Evolutionary conservation across 192 early-diverging fungal genomes (phyloP).

Genomic region (Coemansia nantahalensis): DNA sequence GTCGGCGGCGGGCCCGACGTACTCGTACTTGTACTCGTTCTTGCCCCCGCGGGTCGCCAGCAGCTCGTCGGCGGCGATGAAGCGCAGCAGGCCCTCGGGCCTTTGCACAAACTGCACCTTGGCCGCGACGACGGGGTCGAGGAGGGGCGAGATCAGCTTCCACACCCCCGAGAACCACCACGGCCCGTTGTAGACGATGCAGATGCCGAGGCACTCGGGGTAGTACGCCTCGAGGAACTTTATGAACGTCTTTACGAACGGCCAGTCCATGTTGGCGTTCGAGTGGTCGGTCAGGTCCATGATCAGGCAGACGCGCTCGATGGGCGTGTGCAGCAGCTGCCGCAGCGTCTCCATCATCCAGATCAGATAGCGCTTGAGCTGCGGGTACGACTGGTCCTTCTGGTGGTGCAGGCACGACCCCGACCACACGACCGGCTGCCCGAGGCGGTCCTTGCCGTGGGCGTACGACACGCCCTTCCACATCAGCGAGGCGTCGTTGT

Average conservation of each 20-base stretch:
- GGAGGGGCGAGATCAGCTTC: constrained; percentile 78
- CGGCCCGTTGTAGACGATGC: constrained; percentile 85
- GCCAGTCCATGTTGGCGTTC: constrained; percentile 77
- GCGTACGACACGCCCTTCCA: constrained; percentile 61
- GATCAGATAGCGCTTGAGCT: constrained; percentile 64
- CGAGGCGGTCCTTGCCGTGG: constrained; percentile 55
- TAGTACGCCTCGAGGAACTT: constrained; percentile 87
- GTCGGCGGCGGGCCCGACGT: constrained; percentile 47
- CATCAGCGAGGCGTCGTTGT: constrained; percentile 55
- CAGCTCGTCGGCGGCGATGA: constrained; percentile 63
- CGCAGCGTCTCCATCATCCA: constrained; percentile 75
- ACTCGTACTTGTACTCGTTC: constrained; percentile 60
- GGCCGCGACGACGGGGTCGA: constrained; percentile 87
- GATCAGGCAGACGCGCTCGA: constrained; percentile 67
- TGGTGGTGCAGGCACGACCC: constrained; percentile 62
- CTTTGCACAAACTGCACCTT: constrained; percentile 82
- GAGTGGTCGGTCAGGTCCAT: constrained; percentile 80
- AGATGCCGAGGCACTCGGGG: constrained; percentile 81
- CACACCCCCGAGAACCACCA: constrained; percentile 89
- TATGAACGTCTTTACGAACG: constrained; percentile 79
- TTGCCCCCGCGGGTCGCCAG: constrained; percentile 66
- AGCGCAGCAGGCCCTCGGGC: constrained; percentile 63
- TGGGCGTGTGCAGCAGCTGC: constrained; percentile 61
- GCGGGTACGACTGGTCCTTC: constrained; percentile 61
- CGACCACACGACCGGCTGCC: constrained; percentile 58